Evolutionary conservation across 768 basidiomycete genomes (phyloP).

Genomic region (Boletus huronensis): DNA sequence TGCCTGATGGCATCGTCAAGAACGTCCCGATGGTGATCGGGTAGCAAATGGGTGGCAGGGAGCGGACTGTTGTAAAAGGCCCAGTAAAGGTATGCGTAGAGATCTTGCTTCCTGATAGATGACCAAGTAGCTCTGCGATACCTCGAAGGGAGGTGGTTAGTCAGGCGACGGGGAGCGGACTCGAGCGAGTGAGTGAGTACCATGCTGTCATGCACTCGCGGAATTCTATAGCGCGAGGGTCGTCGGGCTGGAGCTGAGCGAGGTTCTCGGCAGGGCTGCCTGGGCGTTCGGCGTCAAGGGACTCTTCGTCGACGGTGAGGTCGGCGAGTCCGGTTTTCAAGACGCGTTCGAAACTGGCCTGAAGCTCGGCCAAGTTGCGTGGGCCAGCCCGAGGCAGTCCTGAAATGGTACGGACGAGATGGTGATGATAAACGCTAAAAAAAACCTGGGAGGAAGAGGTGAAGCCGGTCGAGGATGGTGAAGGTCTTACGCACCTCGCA

Average conservation of each 20-base stretch:
- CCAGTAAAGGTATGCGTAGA: constrained; percentile 82
- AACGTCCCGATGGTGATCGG: constrained; percentile 42
- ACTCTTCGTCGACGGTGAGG: constrained; percentile 55
- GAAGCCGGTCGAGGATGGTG: not conserved
- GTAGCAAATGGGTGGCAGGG: constrained; percentile 46
- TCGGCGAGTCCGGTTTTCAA: constrained; percentile 62
- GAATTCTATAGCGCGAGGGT: constrained; percentile 73
- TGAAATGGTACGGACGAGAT: constrained; percentile 47
- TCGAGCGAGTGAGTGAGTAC: constrained; percentile 19
- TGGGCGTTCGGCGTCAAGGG: constrained; percentile 45
- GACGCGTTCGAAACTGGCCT: constrained; percentile 55
- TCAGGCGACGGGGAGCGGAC: not conserved
- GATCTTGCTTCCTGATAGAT: constrained; percentile 56
- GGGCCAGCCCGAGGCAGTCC: constrained; percentile 42
- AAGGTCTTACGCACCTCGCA: constrained; percentile 60
- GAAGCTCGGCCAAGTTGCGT: constrained; percentile 54
- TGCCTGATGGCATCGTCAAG: constrained; percentile 60
- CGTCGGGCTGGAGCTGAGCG: constrained; percentile 52
- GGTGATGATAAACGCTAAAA: constrained; percentile 64
- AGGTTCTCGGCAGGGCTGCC: constrained; percentile 61
- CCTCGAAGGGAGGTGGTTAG: constrained; percentile 35
- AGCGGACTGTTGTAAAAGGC: constrained; percentile 69
- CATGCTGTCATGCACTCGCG: constrained; percentile 62
- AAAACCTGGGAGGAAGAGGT: constrained; percentile 44
- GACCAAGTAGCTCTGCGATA: constrained; percentile 77